Evolutionary conservation across 495 filamentous ascomycete genomes (phyloP).

Genomic region (Annulohypoxylon nitens): DNA sequence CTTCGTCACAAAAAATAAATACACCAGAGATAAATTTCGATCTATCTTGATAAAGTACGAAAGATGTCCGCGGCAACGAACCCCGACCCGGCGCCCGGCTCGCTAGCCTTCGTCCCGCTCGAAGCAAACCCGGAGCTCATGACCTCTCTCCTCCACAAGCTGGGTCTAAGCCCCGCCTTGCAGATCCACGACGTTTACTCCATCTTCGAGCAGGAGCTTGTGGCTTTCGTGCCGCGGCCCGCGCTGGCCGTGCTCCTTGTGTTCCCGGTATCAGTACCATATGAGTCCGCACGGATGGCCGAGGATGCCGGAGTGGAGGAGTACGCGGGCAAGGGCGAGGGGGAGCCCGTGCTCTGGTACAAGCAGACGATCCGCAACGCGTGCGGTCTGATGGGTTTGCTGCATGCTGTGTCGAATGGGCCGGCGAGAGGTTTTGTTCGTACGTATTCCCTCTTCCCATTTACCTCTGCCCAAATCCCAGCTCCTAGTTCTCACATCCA

Average conservation of each 20-base stretch:
- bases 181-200: slow-evolving; percentile 87
- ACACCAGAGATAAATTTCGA: neutral
- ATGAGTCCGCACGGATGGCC: slow-evolving; percentile 72
- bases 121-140: slow-evolving; percentile 84
- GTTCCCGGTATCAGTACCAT: slow-evolving; percentile 80
- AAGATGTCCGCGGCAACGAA: slow-evolving; percentile 53
- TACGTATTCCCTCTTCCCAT: slow-evolving; percentile 15
- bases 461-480: neutral
- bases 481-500: no score
- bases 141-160: slow-evolving; percentile 77
- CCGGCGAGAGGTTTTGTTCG: slow-evolving; percentile 60
- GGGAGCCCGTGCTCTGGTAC: slow-evolving; percentile 79
- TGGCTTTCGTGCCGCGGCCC: slow-evolving; percentile 86
- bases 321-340: slow-evolving; percentile 52
- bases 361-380: slow-evolving; percentile 91
- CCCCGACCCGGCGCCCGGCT: slow-evolving; percentile 52
- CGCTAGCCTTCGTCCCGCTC: slow-evolving; percentile 63
- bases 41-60: neutral
- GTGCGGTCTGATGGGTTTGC: slow-evolving; percentile 85
- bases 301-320: slow-evolving; percentile 71
- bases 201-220: slow-evolving; percentile 81
- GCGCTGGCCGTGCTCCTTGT: slow-evolving; percentile 86
- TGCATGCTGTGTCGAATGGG: slow-evolving; percentile 76
- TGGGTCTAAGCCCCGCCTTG: slow-evolving; percentile 76
- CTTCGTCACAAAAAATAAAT: neutral